Conservation (phyloP, 1,139 yeast species). For the Saccharomyces hybrid region DNA sequence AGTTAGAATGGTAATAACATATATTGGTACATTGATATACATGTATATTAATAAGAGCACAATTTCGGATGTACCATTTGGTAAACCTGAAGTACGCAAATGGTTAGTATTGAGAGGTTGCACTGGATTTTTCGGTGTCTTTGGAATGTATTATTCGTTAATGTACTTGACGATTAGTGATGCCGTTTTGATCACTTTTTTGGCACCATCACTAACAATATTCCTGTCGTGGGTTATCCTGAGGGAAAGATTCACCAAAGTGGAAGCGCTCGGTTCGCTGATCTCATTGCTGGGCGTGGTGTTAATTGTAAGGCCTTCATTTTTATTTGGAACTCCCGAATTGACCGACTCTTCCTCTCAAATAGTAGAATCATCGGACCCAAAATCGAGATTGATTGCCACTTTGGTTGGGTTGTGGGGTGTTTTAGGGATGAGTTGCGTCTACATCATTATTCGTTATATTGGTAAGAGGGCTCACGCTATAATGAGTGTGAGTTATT, state of each 20-base stretch:
- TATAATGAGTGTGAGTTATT: conserved; percentile 67
- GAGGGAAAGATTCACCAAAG: conserved; percentile 56
- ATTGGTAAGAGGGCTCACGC: conserved; percentile 80
- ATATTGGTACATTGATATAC: conserved; percentile 47
- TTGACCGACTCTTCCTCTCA: neutral
- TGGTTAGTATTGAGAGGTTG: conserved; percentile 56
- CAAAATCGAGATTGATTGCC: conserved; percentile 40
- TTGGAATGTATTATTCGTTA: conserved; percentile 66
- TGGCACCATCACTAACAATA: conserved; percentile 73
- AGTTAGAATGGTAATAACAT: conserved; percentile 70
- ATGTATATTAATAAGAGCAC: conserved; percentile 41
- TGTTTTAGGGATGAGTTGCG: conserved; percentile 62
- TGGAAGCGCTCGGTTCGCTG: conserved; percentile 64
- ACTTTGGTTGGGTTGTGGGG: conserved; percentile 61
- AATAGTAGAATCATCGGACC: conserved; percentile 22
- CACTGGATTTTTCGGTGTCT: conserved; percentile 74
- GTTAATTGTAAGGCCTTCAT: conserved; percentile 75
- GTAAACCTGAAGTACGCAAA: conserved; percentile 53
- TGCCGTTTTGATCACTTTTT: conserved; percentile 72
- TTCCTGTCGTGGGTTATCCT: conserved; percentile 62
- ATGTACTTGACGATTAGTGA: conserved; percentile 66
- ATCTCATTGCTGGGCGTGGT: conserved; percentile 70
- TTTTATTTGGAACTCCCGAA: conserved; percentile 45
- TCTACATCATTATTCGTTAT: conserved; percentile 63
- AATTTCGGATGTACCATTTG: conserved; percentile 60